Base-by-base conservation (phyloP, 2,329 filamentous ascomycete species). In the Aureobasidium uvarum region DNA sequence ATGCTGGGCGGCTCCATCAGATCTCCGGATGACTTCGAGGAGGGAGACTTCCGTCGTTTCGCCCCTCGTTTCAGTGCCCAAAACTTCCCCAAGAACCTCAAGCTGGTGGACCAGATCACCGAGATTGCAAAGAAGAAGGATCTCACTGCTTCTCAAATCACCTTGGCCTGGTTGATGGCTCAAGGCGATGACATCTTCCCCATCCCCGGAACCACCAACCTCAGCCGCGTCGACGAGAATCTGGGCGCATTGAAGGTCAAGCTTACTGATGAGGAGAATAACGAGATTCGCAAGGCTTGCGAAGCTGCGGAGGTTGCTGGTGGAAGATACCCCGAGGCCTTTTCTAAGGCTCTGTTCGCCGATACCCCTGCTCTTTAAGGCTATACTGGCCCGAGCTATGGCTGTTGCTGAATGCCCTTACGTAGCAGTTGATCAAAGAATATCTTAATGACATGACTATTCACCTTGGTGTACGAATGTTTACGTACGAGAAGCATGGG, bases 91-190 rank as follows among this genome's bases (percentile, higher is more conserved):
- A 83, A 83, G 72, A 88, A 88, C 68, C 67, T 86, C 13, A 75
- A 78, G 67, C 72, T 88, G 2, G 81, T 86, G 3, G 80, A 83
- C 38, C 73, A 74, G 20, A 78, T 89, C 65, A 72, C 75, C 3
- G 76, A 71, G 5, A 71, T 88, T 6, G 85, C 84, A 0, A 75
- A 79, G 48, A 77, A 75, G 67, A 88, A 89, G 74, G 80, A 77
- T 3, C 80, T 78, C 52, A 86, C 86, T 0, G 69, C 84, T 0
- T 80, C 79, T 1, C 83, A 90, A 71, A 72, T 90, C 38, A 82
- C 84, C 1, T 77, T 89, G 33, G 86, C 86, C 0, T 90, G 87
- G 86, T 69, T 89, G 65, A 70, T 87, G 68, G 81, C 81, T 4
- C 85, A 89, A 70, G 84, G 84, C 0, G 54, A 67, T 55, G 69